Conservation (phyloP, 176 grass and related monocot genomes). For the Ensete glaucum region DNA sequence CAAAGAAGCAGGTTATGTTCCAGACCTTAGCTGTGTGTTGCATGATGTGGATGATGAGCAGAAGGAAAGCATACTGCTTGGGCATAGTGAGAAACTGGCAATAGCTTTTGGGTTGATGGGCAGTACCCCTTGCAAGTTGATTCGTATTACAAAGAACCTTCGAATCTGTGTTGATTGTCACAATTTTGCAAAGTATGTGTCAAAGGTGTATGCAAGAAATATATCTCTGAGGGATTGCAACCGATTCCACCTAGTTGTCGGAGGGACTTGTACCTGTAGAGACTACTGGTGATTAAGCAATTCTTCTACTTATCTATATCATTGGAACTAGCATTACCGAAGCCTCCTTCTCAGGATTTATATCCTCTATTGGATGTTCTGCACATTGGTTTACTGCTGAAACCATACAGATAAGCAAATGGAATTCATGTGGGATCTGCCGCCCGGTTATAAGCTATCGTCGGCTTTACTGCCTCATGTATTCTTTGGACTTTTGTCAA, state of each 20-base stretch:
- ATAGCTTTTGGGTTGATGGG: conserved; percentile 72
- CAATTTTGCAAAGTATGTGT: conserved; percentile 75
- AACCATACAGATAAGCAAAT: neutral
- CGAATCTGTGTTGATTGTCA: conserved; percentile 74
- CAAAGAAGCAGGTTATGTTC: conserved; percentile 62
- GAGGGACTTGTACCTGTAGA: conserved; percentile 52
- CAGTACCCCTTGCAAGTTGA: conserved; percentile 22
- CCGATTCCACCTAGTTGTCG: conserved; percentile 44
- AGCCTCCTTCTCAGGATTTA: neutral
- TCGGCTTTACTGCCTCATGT: too few species aligned
- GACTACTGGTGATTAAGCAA: conserved; percentile 50
- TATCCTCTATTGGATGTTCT: neutral
- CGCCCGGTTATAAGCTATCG: neutral
- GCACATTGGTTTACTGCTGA: too few species aligned
- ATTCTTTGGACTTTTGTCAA: neutral
- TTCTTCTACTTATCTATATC: neutral
- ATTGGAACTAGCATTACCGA: too few species aligned
- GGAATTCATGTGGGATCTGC: neutral
- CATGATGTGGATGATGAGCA: conserved; percentile 86
- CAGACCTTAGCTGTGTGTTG: conserved; percentile 57
- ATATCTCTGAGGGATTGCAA: conserved; percentile 69
- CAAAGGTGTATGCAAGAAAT: conserved; percentile 44
- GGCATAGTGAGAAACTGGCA: conserved; percentile 65
- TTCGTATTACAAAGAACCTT: conserved; percentile 65
- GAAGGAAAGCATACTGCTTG: conserved; percentile 59